phyloP scores from a whole-genome alignment of 495 filamentous ascomycete genomes.

The Penicillium dipodomyicola region DNA sequence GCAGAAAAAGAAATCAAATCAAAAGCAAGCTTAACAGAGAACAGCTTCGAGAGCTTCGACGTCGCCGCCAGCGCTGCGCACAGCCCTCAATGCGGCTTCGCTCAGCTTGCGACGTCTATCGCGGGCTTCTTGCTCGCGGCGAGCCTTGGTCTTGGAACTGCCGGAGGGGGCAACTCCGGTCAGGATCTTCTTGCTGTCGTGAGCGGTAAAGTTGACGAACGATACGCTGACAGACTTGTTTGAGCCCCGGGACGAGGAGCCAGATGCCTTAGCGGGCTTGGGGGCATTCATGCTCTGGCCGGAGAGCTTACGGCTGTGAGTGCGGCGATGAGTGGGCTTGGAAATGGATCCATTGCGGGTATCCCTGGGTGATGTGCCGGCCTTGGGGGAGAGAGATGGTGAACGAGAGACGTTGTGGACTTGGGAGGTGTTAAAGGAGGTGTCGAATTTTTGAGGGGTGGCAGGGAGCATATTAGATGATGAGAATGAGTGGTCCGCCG shows the following conservation, averaged over 20 bases:
- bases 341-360: constrained; percentile 18
- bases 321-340: constrained; percentile 32
- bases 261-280: constrained; percentile 35
- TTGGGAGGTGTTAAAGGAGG: constrained; percentile 31
- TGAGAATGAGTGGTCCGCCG: constrained; percentile 34
- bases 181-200: constrained; percentile 76
- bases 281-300: constrained; percentile 36
- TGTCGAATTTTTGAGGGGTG: constrained; percentile 31
- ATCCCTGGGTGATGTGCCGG: constrained; percentile 30
- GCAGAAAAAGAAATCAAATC: constrained; percentile 10
- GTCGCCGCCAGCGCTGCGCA: constrained; percentile 79
- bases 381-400: constrained; percentile 41
- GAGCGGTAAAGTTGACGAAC: constrained; percentile 91
- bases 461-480: constrained; percentile 29
- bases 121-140: constrained; percentile 79
- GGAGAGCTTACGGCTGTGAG: constrained; percentile 39
- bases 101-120: constrained; percentile 75
- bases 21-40: constrained; percentile 29
- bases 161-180: constrained; percentile 90
- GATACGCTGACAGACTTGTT: constrained; percentile 52
- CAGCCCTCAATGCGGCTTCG: constrained; percentile 68
- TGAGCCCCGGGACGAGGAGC: constrained; percentile 33
- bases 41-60: constrained; percentile 52
- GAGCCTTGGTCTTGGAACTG: constrained; percentile 87
- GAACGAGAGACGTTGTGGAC: constrained; percentile 32